Percentiles rank a stretch among this genome's conserved stretches.
These are phyloP conservation scores for Blastobotrys petasosporus DNA, from an alignment of 1,139 yeast species.

Conservation along the genomic window DNA sequence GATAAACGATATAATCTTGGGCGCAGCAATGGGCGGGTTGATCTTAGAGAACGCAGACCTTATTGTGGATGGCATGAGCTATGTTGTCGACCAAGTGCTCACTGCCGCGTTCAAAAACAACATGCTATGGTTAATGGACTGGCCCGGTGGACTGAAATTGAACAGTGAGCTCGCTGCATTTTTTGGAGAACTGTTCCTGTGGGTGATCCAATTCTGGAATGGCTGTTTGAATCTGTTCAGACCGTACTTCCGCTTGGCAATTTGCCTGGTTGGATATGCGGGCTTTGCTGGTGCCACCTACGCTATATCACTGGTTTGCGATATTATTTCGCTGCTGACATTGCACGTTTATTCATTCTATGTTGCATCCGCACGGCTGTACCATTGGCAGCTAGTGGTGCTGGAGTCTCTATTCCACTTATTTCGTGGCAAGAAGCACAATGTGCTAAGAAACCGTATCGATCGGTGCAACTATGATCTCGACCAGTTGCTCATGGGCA, in stretches of 20 bases:
- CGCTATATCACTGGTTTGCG: slow-evolving; percentile 59
- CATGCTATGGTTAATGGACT: slow-evolving; percentile 45
- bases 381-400: slow-evolving; percentile 64
- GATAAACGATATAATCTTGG: slow-evolving; percentile 73
- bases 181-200: slow-evolving; percentile 76
- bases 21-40: slow-evolving; percentile 52
- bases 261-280: slow-evolving; percentile 38
- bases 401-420: slow-evolving; percentile 72
- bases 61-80: slow-evolving; percentile 29
- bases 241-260: slow-evolving; percentile 32
- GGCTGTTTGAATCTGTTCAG: slow-evolving; percentile 23
- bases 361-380: slow-evolving; percentile 70
- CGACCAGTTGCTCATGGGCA: slow-evolving; percentile 84
- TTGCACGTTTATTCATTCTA: slow-evolving; percentile 74
- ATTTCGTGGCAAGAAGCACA: slow-evolving; percentile 85
- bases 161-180: slow-evolving; percentile 82
- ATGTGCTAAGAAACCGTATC: slow-evolving; percentile 74
- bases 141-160: slow-evolving; percentile 92
- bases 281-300: slow-evolving; percentile 59
- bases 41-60: slow-evolving; percentile 42
- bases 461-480: slow-evolving; percentile 80
- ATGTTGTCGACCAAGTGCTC: slow-evolving; percentile 37
- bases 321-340: slow-evolving; percentile 56
- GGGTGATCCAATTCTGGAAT: slow-evolving; percentile 77
- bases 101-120: slow-evolving; percentile 42